Conservation (phyloP, 257 asterid species). For the Gentiana dahurica region DNA sequence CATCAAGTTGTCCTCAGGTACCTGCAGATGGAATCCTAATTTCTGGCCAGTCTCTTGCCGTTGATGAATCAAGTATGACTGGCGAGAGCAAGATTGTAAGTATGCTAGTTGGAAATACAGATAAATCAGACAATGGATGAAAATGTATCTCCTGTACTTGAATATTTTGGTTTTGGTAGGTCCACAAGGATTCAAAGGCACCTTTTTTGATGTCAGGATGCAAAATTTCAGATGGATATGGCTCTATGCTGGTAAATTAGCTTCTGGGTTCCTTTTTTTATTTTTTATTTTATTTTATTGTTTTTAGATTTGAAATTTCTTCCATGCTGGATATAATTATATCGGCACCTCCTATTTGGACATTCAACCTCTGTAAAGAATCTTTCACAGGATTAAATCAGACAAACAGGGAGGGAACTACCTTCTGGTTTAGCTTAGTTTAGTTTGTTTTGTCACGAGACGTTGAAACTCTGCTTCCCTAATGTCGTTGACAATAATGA, state of each 20-base stretch:
- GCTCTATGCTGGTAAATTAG: constrained; percentile 73
- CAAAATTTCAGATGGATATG: constrained; percentile 98
- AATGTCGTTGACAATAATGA: too few species aligned
- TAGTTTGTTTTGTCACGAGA: too few species aligned
- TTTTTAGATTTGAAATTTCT: too few species aligned
- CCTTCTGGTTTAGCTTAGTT: too few species aligned
- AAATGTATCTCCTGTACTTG: constrained; percentile 5
- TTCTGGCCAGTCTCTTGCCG: constrained; percentile 69
- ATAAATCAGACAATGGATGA: constrained; percentile 6
- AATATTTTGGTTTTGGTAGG: constrained; percentile 29
- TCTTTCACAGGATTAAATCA: too few species aligned
- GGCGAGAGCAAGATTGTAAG: constrained; percentile 97
- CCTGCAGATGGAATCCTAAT: constrained; percentile 91
- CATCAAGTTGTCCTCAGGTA: constrained; percentile 36
- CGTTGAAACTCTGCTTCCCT: too few species aligned
- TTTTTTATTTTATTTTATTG: too few species aligned
- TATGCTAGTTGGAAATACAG: constrained; percentile 5
- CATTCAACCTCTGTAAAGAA: too few species aligned
- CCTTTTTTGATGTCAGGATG: constrained; percentile 97
- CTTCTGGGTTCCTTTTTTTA: background rate
- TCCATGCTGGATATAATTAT: too few species aligned
- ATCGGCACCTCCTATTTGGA: too few species aligned
- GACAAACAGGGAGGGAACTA: too few species aligned
- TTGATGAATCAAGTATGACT: constrained; percentile 99
- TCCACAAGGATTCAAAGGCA: constrained; percentile 66